These are phyloP conservation scores for Colletotrichum filicis DNA, from an alignment of 2,329 filamentous ascomycete species.

Conservation along the genomic window DNA sequence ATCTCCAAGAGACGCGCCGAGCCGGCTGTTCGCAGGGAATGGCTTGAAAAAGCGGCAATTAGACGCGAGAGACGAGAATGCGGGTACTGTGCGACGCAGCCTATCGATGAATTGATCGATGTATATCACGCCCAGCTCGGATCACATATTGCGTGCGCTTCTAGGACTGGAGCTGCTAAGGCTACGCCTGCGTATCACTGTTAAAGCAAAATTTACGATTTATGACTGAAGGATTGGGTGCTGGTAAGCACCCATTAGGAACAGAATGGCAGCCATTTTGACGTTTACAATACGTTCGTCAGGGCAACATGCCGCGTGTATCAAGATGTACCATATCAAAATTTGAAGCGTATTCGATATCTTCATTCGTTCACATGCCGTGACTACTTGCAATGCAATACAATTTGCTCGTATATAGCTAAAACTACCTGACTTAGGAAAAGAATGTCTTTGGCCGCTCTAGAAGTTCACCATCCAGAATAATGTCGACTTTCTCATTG, in stretches of 20 bases:
- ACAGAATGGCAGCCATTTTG: background rate
- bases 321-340: background rate
- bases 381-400: background rate
- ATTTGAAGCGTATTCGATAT: background rate
- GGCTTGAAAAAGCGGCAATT: background rate
- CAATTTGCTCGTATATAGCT: too few species aligned
- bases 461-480: slow-evolving; percentile 59
- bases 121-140: background rate
- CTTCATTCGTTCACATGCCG: background rate
- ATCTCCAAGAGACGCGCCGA: background rate
- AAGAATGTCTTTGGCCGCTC: slow-evolving; percentile 44
- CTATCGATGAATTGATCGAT: background rate
- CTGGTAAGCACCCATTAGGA: background rate
- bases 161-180: background rate
- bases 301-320: background rate
- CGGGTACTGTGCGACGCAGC: background rate
- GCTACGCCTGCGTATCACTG: background rate
- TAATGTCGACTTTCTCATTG: slow-evolving; percentile 75
- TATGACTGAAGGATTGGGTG: background rate
- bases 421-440: background rate
- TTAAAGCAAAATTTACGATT: background rate
- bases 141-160: background rate
- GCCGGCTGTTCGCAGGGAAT: background rate
- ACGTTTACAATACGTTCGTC: background rate
- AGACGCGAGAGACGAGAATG: background rate